phyloP scores from a whole-genome alignment of 331 rosid genomes.

The Quercus phellos region DNA sequence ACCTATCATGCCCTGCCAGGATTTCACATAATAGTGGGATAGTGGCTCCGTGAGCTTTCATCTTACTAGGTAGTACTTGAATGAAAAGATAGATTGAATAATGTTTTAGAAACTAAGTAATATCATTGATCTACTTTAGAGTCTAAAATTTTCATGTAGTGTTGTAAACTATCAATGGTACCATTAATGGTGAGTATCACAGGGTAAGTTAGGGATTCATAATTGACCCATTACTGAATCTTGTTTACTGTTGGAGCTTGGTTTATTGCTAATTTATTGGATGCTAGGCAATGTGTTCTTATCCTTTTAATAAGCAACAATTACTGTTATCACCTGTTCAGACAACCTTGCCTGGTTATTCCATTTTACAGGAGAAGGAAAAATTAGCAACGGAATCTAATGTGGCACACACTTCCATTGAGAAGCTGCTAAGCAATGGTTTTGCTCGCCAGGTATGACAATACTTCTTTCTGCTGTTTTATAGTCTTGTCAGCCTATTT shows the following conservation, averaged over 20 bases:
- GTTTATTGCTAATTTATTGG: background rate
- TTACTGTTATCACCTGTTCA: background rate
- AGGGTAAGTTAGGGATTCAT: background rate
- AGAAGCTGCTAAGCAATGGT: constrained; percentile 67
- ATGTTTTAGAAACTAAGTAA: no score
- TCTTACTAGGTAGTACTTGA: background rate
- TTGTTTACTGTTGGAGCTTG: background rate
- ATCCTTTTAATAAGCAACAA: background rate
- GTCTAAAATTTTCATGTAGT: background rate
- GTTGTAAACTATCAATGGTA: background rate
- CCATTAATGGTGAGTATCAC: background rate
- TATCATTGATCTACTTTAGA: background rate
- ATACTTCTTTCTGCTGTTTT: background rate
- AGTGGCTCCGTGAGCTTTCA: background rate
- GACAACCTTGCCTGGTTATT: background rate
- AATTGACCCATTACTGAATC: background rate
- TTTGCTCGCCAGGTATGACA: constrained; percentile 73
- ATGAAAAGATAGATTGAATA: background rate
- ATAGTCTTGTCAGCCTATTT: background rate
- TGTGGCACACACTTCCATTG: constrained; percentile 36
- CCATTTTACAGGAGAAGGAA: constrained; percentile 52
- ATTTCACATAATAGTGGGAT: background rate
- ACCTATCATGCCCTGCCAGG: background rate
- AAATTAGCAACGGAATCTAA: constrained; percentile 31
- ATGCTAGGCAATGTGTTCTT: background rate